Percentiles rank a stretch among this genome's conserved stretches.
phyloP scores from a whole-genome alignment of 2,329 filamentous ascomycete genomes.

The Phaeoacremonium minimum region DNA sequence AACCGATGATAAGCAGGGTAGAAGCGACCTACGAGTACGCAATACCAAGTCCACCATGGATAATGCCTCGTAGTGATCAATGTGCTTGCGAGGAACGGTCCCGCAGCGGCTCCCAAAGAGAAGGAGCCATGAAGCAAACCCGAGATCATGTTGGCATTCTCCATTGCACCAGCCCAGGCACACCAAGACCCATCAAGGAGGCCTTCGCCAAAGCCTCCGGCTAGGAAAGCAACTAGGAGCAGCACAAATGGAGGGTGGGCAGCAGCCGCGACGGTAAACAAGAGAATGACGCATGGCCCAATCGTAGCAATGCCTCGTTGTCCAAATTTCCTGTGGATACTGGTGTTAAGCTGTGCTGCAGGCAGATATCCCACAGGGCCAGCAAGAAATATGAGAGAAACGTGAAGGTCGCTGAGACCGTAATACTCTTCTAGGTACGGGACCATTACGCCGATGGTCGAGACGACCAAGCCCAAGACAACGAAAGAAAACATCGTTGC shows the following conservation, averaged over 20 bases:
- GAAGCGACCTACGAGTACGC: constrained; percentile 31
- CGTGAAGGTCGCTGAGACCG: constrained; percentile 31
- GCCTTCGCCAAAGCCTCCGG: constrained; percentile 30
- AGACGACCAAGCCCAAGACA: constrained; percentile 18
- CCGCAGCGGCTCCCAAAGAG: constrained; percentile 29
- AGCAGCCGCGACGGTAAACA: constrained; percentile 20
- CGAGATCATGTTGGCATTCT: constrained; percentile 30
- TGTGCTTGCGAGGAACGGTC: constrained; percentile 26
- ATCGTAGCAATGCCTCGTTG: constrained; percentile 35
- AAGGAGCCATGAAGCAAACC: constrained; percentile 35
- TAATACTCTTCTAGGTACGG: constrained; percentile 32
- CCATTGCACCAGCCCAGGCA: constrained; percentile 35
- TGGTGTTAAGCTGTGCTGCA: constrained; percentile 31
- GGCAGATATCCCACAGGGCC: constrained; percentile 36
- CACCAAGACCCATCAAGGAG: constrained; percentile 38
- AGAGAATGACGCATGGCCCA: constrained; percentile 29
- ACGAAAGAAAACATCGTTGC: constrained; percentile 13
- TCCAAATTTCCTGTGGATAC: constrained; percentile 31
- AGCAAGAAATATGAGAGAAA: constrained; percentile 38
- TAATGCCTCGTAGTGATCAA: constrained; percentile 18
- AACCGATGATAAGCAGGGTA: constrained; percentile 5
- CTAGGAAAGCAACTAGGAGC: constrained; percentile 22
- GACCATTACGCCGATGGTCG: constrained; percentile 24
- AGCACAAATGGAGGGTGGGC: constrained; percentile 22
- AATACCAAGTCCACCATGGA: constrained; percentile 33